Base-by-base conservation (phyloP, 179 eudicot species). In the Patellifolia procumbens region DNA sequence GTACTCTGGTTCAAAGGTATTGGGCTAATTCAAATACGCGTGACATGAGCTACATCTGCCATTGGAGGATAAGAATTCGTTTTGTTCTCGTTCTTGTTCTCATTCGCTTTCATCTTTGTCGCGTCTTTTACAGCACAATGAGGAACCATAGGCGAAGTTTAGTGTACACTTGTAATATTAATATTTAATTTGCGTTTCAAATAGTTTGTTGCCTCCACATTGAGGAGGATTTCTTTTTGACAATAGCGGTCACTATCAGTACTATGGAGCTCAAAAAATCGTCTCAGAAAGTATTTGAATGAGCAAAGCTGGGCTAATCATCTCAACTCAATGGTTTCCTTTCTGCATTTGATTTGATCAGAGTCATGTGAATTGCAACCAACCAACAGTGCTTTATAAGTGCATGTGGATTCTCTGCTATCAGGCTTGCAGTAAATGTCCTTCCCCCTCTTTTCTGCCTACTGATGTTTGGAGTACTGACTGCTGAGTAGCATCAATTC, bases 71-170 rank as follows among this genome's bases (percentile, higher is more conserved):
- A 29, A 17, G 67, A 2, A 26, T 7, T 56, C 2, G 37, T 62
- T n/a, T 45, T 51, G 62, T 26, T 51, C 22, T 7, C 15, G 19
- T 67, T 56, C 64, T 19, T 5, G 3, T 8, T 70, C 55, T 29
- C 28, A 37, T 61, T 22, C 43, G 16, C 63, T 66, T 16, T 42
- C 65, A 24, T 32, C 52, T 60, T 72, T 39, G 29, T 34, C 4
- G 29, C 66, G 43, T 46, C 24, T 67, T 12, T 7, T 43, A 26
- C 55, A 20, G 76, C 48, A 56, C 29, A 56, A 7, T 58, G 81
- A 58, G 74, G 45, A 79, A 24, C 20, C 29, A 71, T 48, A 53
- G 76, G 72, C 65, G 13, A 63, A 80, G 63, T 75, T 70, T 75
- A 58, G 69, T 46, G 64, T 49, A 74, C 75, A 59, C 55, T 60